phyloP scores from a whole-genome alignment of 2,329 filamentous ascomycete species.

The Penicillium glabrum region DNA sequence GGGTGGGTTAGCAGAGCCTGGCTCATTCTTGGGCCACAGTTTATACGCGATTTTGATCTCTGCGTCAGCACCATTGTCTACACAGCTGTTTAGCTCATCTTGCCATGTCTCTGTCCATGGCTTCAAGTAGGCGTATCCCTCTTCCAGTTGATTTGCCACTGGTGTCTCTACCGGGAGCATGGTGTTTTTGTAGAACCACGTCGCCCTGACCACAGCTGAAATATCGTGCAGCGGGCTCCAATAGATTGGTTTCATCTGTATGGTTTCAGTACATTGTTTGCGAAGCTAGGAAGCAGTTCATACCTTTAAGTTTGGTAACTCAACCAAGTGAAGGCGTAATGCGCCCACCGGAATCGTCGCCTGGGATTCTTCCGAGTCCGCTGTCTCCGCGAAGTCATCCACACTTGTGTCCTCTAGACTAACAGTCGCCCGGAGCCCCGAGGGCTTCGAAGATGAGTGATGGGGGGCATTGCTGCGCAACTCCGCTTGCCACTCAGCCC shows the following conservation, averaged over 20 bases:
- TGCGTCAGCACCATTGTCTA: slow-evolving; percentile 83
- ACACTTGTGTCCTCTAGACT: slow-evolving; percentile 21
- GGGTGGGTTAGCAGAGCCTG: slow-evolving; percentile 35
- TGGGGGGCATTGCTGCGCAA: slow-evolving; percentile 13
- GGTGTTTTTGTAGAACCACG: slow-evolving; percentile 96
- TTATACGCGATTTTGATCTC: slow-evolving; percentile 87
- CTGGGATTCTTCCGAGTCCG: slow-evolving; percentile 32
- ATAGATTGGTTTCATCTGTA: slow-evolving; percentile 90
- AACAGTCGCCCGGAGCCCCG: slow-evolving; percentile 27
- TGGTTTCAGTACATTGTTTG: not conserved
- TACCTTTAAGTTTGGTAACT: slow-evolving; percentile 67
- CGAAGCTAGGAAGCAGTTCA: not conserved
- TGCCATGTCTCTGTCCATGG: slow-evolving; percentile 92
- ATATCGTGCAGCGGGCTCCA: slow-evolving; percentile 94
- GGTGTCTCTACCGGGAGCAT: slow-evolving; percentile 85
- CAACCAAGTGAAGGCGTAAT: slow-evolving; percentile 86
- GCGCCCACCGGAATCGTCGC: slow-evolving; percentile 78
- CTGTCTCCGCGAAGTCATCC: slow-evolving; percentile 11
- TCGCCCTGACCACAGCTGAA: slow-evolving; percentile 76
- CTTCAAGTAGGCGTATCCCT: slow-evolving; percentile 81
- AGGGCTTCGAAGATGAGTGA: slow-evolving; percentile 25
- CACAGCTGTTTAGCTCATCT: slow-evolving; percentile 84
- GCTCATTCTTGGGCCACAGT: slow-evolving; percentile 69
- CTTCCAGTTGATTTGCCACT: slow-evolving; percentile 88
- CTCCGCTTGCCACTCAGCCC: slow-evolving; percentile 19